These are phyloP conservation scores for Penicillium pancosmium DNA, from an alignment of 495 filamentous ascomycete genomes.

Conservation along the genomic window DNA sequence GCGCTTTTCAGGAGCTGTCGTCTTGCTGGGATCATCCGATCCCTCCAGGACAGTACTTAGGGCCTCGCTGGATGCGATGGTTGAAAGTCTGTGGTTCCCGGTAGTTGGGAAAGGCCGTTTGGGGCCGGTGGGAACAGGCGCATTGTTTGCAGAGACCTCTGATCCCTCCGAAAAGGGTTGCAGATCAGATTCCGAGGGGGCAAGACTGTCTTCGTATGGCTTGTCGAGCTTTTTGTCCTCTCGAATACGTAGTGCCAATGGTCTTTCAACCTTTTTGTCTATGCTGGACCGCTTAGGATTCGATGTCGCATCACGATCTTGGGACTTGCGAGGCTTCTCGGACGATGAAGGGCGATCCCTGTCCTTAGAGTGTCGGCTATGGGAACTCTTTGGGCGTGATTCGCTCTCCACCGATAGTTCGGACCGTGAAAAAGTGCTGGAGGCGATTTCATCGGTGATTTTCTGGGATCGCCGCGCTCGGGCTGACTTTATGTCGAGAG, in stretches of 20 bases:
- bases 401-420: slow-evolving; percentile 30
- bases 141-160: slow-evolving; percentile 44
- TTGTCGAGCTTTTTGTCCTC: slow-evolving; percentile 25
- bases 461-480: slow-evolving; percentile 32
- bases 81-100: slow-evolving; percentile 70
- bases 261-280: slow-evolving; percentile 12
- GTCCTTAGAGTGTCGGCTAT: slow-evolving; percentile 31
- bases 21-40: background rate
- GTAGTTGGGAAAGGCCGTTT: slow-evolving; percentile 64
- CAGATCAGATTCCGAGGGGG: slow-evolving; percentile 31
- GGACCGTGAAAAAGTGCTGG: slow-evolving; percentile 19
- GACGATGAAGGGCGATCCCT: slow-evolving; percentile 21
- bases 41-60: slow-evolving; percentile 52
- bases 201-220: slow-evolving; percentile 25
- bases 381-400: slow-evolving; percentile 31
- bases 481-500: slow-evolving; percentile 44
- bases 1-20: background rate
- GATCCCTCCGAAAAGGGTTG: slow-evolving; percentile 38
- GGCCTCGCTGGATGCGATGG: slow-evolving; percentile 68
- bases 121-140: slow-evolving; percentile 39
- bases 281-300: slow-evolving; percentile 14
- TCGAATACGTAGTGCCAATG: slow-evolving; percentile 13
- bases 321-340: slow-evolving; percentile 18
- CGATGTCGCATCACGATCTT: slow-evolving; percentile 9
- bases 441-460: slow-evolving; percentile 22